Percentiles rank a stretch among this genome's conserved stretches.
Evolutionary conservation across 176 grass and related monocot genomes (phyloP).

Genomic region (Cenchrus americanus): DNA sequence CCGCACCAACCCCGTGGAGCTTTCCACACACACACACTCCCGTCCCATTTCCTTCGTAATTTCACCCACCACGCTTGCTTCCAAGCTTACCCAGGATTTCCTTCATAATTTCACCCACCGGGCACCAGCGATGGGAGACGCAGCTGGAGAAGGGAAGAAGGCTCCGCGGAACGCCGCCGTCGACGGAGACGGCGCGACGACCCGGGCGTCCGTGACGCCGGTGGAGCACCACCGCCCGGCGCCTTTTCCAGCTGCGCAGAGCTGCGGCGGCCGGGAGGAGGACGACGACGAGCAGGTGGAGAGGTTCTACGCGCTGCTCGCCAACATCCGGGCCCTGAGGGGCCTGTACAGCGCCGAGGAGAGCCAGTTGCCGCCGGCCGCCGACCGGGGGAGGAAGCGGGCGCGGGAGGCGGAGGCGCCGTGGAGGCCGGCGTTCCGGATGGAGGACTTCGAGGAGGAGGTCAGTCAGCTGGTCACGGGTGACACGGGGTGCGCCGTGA

Average conservation of each 20-base stretch:
- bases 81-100: background rate
- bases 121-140: background rate
- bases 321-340: conserved; percentile 43
- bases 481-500: background rate
- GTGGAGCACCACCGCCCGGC: background rate
- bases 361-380: background rate
- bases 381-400: conserved; percentile 25
- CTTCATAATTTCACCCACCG: background rate
- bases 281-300: conserved; percentile 52
- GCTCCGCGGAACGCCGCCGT: background rate
- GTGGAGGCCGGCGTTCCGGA: conserved; percentile 48
- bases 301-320: conserved; percentile 55
- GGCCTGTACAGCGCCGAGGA: background rate
- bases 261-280: background rate
- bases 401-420: conserved; percentile 24
- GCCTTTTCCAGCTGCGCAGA: background rate
- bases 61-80: background rate
- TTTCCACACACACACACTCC: background rate
- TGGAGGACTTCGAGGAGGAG: conserved; percentile 51
- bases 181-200: background rate
- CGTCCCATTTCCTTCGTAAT: background rate
- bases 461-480: background rate
- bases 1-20: background rate
- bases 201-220: background rate
- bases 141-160: background rate